Percentiles rank a stretch among this genome's conserved stretches.
Conservation (phyloP, 108 stramenopile genomes). For the Nitzschia sp. region DNA sequence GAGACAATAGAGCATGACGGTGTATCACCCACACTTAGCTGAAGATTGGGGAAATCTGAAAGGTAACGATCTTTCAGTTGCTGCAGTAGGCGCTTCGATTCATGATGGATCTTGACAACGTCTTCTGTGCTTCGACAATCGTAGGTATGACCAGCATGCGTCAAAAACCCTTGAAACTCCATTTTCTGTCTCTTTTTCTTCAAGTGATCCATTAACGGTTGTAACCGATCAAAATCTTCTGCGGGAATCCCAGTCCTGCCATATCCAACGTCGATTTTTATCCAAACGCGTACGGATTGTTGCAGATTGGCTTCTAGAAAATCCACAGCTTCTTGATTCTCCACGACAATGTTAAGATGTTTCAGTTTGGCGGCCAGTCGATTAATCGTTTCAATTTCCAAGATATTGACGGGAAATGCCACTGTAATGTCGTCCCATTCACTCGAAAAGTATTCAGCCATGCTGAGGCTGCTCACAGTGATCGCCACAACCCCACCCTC, state of each 20-base stretch:
- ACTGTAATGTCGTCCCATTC: conserved; percentile 18
- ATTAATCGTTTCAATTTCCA: conserved; percentile 23
- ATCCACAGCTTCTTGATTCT: conserved; percentile 7
- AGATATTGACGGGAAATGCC: conserved; percentile 20
- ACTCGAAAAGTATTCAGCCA: conserved; percentile 18
- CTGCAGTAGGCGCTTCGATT: background rate
- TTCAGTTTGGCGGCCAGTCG: background rate
- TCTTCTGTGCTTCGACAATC: background rate
- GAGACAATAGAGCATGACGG: conserved; percentile 11
- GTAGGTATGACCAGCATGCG: conserved; percentile 21
- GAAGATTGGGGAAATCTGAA: conserved; percentile 2
- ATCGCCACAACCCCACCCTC: conserved; percentile 1
- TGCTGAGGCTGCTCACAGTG: conserved; percentile 18
- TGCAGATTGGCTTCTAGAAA: conserved; percentile 5
- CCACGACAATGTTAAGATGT: conserved; percentile 8
- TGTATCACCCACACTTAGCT: conserved; percentile 11
- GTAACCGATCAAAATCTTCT: conserved; percentile 5
- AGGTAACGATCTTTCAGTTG: conserved; percentile 14
- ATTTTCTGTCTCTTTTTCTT: background rate
- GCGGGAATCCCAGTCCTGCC: conserved; percentile 22
- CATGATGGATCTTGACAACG: conserved; percentile 5
- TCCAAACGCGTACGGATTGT: background rate
- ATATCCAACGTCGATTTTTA: conserved; percentile 23
- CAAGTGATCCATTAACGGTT: background rate
- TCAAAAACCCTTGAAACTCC: conserved; percentile 12